Evolutionary conservation across 2,329 filamentous ascomycete genomes (phyloP), one percentile per base, ranked within the genome.

Genomic region (Plenodomus lindquistii): DNA sequence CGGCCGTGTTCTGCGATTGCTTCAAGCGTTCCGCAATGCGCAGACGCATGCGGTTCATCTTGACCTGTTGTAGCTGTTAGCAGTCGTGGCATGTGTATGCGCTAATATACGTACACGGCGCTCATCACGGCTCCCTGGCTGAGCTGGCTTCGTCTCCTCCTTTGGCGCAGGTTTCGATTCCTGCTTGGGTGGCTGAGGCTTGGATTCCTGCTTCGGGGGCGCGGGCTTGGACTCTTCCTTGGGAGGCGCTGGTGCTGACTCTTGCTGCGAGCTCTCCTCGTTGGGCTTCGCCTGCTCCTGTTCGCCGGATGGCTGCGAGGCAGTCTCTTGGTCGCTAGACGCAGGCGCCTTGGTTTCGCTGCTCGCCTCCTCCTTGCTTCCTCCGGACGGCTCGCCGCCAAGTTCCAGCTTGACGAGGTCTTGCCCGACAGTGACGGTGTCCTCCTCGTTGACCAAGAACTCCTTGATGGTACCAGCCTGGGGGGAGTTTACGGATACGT

Each of bases 31-130:
- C 94, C 42, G 94, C 91, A 63, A 97, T 99, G 54, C 94, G 87
- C 53, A 97, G 85, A 59, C 94, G 91, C 94, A 99, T 99, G 59
- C 94, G 91, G 81, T 97, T 97, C 94, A 99, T 99, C 83, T 99
- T 99, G 67, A 97, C 91, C 89, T 94, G 64, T 46, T 55, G 11
- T 43, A n/a, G 18, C 38, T 39, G 38, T 64, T 34, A 64, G 59
- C 35, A 49, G 15, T 31, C 11, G 27, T 31, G 15, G 6, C 11
- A 13, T 13, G 15, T 15, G 11, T 15, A 51, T 29, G 27, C 24
- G 21, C 37, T 6, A 60, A 18, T 19, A 31, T 75, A 78, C 88
- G 60, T 84, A 93, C 91, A 53, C 91, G 85, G 57, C 90, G 87
- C 79, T 99, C 93, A 62, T 94, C 90, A 48, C 93, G 88, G 75